Conservation (phyloP, 164 flowering plant species). For the Aristolochia californica region DNA sequence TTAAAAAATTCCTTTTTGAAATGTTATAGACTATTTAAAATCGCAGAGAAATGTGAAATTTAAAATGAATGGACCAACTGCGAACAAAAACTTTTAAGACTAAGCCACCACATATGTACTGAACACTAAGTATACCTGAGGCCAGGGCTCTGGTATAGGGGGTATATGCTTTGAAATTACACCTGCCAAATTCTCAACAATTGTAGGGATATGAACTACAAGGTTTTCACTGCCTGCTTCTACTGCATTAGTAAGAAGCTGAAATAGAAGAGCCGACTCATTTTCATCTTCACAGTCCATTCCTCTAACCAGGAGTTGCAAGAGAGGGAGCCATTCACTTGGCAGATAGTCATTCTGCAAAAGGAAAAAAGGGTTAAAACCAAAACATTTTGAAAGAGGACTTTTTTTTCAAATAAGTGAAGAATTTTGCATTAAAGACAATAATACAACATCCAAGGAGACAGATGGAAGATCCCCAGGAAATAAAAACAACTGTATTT, state of each 20-base stretch:
- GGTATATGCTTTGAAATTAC: slow-evolving; percentile 39
- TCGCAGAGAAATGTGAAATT: neutral
- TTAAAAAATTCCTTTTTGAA: neutral
- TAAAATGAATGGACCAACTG: neutral
- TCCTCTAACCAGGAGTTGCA: slow-evolving; percentile 43
- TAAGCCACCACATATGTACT: neutral
- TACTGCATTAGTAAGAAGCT: slow-evolving; percentile 52
- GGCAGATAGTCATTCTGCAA: slow-evolving; percentile 70
- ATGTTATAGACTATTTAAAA: neutral
- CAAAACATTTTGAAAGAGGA: too few relatives aligned
- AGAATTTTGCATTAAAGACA: too few relatives aligned
- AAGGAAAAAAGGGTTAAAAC: neutral
- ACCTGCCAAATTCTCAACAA: slow-evolving; percentile 32
- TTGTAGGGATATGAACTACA: slow-evolving; percentile 42
- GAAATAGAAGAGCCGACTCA: slow-evolving; percentile 38
- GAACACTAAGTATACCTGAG: slow-evolving; percentile 35
- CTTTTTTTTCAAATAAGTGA: too few relatives aligned
- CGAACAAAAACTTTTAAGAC: neutral
- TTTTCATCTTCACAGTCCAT: slow-evolving; percentile 38
- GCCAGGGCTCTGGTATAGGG: slow-evolving; percentile 49
- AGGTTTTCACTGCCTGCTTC: slow-evolving; percentile 51
- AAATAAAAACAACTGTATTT: too few relatives aligned
- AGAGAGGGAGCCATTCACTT: slow-evolving; percentile 69
- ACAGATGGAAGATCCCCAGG: too few relatives aligned
- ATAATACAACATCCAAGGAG: too few relatives aligned